Conservation (phyloP, 2,329 filamentous ascomycete genomes). For the Alternaria sp. region DNA sequence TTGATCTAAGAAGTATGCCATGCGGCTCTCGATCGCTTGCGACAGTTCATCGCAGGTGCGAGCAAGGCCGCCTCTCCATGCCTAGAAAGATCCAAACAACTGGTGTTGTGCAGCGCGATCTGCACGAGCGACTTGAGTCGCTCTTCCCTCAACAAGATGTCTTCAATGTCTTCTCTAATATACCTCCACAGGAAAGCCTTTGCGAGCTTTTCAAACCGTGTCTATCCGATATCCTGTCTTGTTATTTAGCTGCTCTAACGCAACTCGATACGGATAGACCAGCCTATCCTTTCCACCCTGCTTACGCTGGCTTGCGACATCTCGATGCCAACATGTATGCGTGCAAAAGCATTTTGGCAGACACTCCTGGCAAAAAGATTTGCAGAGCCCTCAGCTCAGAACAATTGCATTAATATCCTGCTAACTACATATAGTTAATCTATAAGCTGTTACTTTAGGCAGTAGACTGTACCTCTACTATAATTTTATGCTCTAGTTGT, state of each 20-base stretch:
- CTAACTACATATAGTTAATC: too few species aligned
- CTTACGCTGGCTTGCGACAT: neutral
- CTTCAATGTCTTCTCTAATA: too few species aligned
- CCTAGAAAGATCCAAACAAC: too few species aligned
- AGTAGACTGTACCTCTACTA: too few species aligned
- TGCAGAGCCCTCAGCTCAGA: too few species aligned
- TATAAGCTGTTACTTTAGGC: too few species aligned
- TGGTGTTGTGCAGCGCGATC: too few species aligned
- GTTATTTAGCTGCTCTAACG: neutral
- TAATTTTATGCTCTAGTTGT: too few species aligned
- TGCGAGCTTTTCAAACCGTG: neutral
- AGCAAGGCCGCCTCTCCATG: neutral
- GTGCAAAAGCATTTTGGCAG: neutral
- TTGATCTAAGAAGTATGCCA: slow-evolving; percentile 3
- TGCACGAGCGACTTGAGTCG: too few species aligned
- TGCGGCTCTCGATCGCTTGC: neutral
- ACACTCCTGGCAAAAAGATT: too few species aligned
- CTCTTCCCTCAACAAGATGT: too few species aligned
- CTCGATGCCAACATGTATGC: neutral
- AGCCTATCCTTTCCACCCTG: neutral
- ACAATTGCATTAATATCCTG: too few species aligned
- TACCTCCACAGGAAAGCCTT: neutral
- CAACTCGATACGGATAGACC: neutral
- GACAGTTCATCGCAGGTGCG: neutral
- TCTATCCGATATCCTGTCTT: neutral